Evolutionary conservation across 2,329 filamentous ascomycete species (phyloP).

Genomic region (Rugonectria rugulosa): DNA sequence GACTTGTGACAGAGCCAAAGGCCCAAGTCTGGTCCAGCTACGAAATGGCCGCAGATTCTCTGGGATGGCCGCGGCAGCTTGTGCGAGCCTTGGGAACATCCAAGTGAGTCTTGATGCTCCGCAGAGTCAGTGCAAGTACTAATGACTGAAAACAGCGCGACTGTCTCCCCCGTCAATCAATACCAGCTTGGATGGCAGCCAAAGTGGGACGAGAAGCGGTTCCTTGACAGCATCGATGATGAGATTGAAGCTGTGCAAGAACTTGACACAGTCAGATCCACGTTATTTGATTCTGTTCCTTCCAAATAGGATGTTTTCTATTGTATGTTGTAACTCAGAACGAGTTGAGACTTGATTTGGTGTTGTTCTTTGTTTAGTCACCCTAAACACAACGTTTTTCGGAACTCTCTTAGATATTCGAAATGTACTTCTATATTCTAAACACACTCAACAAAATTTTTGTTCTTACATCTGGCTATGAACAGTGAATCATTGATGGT

Average conservation of each 20-base stretch:
- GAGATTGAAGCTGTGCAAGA: conserved; percentile 2
- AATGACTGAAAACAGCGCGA: background rate
- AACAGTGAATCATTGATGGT: no score
- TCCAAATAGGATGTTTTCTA: no score
- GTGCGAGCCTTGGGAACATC: conserved; percentile 37
- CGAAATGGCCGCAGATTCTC: conserved; percentile 40
- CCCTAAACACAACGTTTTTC: no score
- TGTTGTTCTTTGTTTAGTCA: no score
- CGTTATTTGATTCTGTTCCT: no score
- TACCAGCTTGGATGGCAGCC: conserved; percentile 9
- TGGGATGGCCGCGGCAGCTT: conserved; percentile 41
- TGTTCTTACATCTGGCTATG: no score
- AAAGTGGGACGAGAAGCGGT: conserved; percentile 3
- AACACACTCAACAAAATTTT: no score
- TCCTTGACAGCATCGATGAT: background rate
- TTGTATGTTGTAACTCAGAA: no score
- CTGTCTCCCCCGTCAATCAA: background rate
- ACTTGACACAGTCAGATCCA: background rate
- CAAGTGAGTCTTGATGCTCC: conserved; percentile 26
- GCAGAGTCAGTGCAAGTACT: background rate
- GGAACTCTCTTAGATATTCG: no score
- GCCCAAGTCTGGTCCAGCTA: conserved; percentile 41
- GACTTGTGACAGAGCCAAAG: conserved; percentile 37
- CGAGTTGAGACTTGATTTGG: no score
- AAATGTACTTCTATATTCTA: no score